Conservation (phyloP, 768 basidiomycete species). For the Kwoniella bestiolae region DNA sequence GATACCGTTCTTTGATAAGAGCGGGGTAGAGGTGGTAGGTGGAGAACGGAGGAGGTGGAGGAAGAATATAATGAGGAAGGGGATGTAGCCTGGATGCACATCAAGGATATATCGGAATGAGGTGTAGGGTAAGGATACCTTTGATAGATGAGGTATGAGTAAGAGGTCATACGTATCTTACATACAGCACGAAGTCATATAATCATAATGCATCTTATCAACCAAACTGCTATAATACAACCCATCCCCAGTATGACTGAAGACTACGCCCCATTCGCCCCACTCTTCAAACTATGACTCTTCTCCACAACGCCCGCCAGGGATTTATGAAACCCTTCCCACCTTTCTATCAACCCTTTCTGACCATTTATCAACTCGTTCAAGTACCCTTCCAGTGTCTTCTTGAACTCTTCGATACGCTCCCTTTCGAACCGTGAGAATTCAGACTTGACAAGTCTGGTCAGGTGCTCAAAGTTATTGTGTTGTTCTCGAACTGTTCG, state of each 20-base stretch:
- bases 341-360: slow-evolving; percentile 76
- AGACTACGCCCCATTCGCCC: not conserved
- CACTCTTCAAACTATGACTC: slow-evolving; percentile 27
- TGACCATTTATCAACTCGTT: slow-evolving; percentile 85
- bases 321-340: slow-evolving; percentile 80
- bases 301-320: slow-evolving; percentile 63
- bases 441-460: slow-evolving; percentile 85
- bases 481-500: slow-evolving; percentile 78
- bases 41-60: slow-evolving; percentile 73
- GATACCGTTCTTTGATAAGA: slow-evolving; percentile 80
- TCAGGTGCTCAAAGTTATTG: slow-evolving; percentile 85
- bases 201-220: not conserved
- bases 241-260: not conserved
- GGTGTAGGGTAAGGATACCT: too few species aligned
- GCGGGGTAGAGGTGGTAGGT: slow-evolving; percentile 71
- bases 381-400: slow-evolving; percentile 76
- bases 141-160: too few species aligned
- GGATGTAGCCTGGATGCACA: slow-evolving; percentile 38
- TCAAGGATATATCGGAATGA: not conserved
- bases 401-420: slow-evolving; percentile 90
- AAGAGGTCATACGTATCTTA: too few species aligned
- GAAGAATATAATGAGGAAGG: slow-evolving; percentile 83
- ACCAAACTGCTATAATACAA: too few species aligned
- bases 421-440: slow-evolving; percentile 90
- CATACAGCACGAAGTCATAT: too few species aligned